Evolutionary conservation across 805 yeast species (phyloP), one percentile per base, ranked within the genome.

Genomic region (Barnettozyma vustinii): DNA sequence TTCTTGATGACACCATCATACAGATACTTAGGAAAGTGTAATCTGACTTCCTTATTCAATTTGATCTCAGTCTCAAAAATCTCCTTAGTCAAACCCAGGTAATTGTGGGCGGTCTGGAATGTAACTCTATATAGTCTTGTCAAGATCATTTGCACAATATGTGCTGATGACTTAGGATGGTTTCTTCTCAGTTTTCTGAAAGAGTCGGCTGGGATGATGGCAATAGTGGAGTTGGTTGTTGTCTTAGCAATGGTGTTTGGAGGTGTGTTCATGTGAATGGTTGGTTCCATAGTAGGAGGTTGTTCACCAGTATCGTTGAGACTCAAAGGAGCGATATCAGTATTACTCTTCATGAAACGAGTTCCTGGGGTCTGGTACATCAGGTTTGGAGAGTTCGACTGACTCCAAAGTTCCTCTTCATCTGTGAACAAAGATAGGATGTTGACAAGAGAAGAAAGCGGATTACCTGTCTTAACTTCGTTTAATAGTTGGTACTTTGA

Each of bases 111-210:
- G 0, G 97, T 87, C 60, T 87, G 91, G 65, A 92, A 82, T 0
- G 98, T 92, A 9, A 94, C 97, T 56, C 95, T 79, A 62, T 89
- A 88, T 46, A 94, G 73, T 53, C 96, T 77, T 1, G 96, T 84
- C 48, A 92, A 69, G 21, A 92, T 88, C 80, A 92, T 90, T 58
- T 95, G 96, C 13, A 92, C 92, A 27, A 94, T 91, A 64, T 91
- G 97, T 0, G 97, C 87, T 0, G 97, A 84, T 1, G 96, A 87
- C 53, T 86, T 80, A 6, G 98, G 98, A 61, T 83, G 88, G 57
- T 82, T 86, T 27, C 71, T 62, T 7, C 86, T 83, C 37, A 92
- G 75, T 47, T 85, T 72, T 48, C 79, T 75, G 57, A 92, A 94
- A 0, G 97, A 87, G 46, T 80, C 83, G 1, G 83, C 80, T 0